phyloP scores from a whole-genome alignment of 768 basidiomycete species.

The Boletus rufocinnamomeus region DNA sequence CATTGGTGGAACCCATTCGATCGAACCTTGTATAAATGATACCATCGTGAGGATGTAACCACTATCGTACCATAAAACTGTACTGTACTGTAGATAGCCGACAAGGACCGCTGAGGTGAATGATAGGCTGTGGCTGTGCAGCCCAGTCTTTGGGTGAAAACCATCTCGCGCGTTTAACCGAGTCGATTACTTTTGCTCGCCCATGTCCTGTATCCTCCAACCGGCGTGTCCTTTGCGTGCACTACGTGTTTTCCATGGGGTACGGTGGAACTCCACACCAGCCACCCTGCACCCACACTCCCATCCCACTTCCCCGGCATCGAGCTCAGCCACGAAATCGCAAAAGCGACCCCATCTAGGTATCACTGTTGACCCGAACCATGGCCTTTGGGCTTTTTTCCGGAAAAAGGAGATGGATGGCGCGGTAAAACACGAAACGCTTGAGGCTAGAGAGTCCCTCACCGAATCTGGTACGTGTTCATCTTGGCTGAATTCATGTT shows the following conservation, averaged over 20 bases:
- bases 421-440: slow-evolving; percentile 53
- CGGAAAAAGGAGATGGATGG: slow-evolving; percentile 56
- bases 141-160: neutral
- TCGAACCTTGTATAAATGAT: no score
- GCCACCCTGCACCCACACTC: neutral
- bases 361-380: slow-evolving; percentile 53
- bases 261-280: slow-evolving; percentile 30
- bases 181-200: neutral
- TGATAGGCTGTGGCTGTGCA: slow-evolving; percentile 21
- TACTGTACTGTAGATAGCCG: neutral
- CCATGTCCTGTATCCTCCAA: slow-evolving; percentile 29
- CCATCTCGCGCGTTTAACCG: no score
- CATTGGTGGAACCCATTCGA: neutral
- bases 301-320: neutral
- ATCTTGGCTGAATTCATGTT: neutral
- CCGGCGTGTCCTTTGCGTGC: slow-evolving; percentile 21
- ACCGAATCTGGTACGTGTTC: slow-evolving; percentile 40
- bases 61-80: neutral
- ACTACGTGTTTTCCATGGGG: slow-evolving; percentile 13
- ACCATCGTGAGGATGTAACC: neutral
- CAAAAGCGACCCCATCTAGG: slow-evolving; percentile 45
- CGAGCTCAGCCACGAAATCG: slow-evolving; percentile 21
- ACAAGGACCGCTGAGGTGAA: no score
- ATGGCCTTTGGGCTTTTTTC: slow-evolving; percentile 81
- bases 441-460: slow-evolving; percentile 36